A percentile compares a stretch with the other conserved stretches of the same genome.
Evolutionary conservation across 1,284 basidiomycete genomes (phyloP).

Genomic region (Tylopilus orsonianus): DNA sequence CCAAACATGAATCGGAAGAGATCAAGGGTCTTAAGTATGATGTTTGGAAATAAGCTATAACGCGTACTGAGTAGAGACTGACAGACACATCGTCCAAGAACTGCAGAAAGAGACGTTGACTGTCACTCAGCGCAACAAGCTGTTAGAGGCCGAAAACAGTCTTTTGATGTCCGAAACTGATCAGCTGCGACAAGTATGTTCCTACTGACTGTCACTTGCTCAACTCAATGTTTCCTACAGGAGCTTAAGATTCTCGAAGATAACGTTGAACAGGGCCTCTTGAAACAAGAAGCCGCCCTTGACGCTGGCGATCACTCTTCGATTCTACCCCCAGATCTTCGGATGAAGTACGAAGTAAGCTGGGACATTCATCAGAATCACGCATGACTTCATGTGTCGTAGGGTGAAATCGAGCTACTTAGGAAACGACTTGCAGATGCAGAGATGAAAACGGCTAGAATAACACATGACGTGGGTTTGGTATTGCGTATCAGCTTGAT

Average conservation of each 20-base stretch:
- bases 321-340: slow-evolving; percentile 37
- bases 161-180: slow-evolving; percentile 72
- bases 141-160: slow-evolving; percentile 75
- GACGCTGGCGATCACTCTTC: slow-evolving; percentile 33
- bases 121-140: slow-evolving; percentile 63
- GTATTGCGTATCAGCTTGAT: not conserved
- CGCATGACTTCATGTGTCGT: slow-evolving; percentile 8
- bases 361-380: slow-evolving; percentile 1
- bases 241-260: slow-evolving; percentile 73
- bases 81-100: slow-evolving; percentile 83
- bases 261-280: slow-evolving; percentile 65
- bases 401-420: slow-evolving; percentile 69
- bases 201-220: not conserved
- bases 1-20: slow-evolving; percentile 61
- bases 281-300: slow-evolving; percentile 49
- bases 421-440: slow-evolving; percentile 65
- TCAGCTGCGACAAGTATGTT: slow-evolving; percentile 68
- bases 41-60: not conserved
- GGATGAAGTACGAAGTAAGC: slow-evolving; percentile 55
- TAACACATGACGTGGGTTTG: slow-evolving; percentile 64
- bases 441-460: slow-evolving; percentile 71
- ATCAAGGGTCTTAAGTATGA: slow-evolving; percentile 75
- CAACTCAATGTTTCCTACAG: slow-evolving; percentile 37
- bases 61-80: slow-evolving; percentile 9
- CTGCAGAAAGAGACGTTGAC: slow-evolving; percentile 78